Percentiles rank a stretch among this genome's conserved stretches.
Conservation (phyloP, 2,329 filamentous ascomycete species). For the Juglanconis juglandina region DNA sequence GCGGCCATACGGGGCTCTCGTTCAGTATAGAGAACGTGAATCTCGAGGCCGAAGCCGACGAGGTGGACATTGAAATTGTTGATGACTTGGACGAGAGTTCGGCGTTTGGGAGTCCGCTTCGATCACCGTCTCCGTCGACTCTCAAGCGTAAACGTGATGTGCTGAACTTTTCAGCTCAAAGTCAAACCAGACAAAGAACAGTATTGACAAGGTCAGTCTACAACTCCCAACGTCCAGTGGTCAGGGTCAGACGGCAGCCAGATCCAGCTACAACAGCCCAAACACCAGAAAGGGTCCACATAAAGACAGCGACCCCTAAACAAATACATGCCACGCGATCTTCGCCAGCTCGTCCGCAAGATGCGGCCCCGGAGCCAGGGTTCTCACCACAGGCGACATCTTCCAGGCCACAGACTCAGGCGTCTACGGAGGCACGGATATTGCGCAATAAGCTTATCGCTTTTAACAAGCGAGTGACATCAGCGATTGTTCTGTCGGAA, state of each 20-base stretch:
- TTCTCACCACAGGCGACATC: background rate
- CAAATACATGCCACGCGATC: background rate
- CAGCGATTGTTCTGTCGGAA: background rate
- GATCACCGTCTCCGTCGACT: slow-evolving; percentile 1
- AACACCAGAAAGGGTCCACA: background rate
- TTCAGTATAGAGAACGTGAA: background rate
- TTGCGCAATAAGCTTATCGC: slow-evolving; percentile 10
- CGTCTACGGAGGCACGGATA: background rate
- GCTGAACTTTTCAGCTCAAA: background rate
- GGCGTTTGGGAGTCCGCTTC: slow-evolving; percentile 3
- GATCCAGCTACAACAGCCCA: background rate
- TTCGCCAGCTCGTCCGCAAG: too few species aligned
- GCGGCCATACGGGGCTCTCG: slow-evolving; percentile 1
- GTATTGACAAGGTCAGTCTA: background rate
- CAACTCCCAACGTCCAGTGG: background rate
- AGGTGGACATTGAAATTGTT: background rate
- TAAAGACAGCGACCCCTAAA: background rate
- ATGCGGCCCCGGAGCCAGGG: background rate
- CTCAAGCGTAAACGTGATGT: slow-evolving; percentile 13
- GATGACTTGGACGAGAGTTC: background rate
- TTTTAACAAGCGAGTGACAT: slow-evolving; percentile 11
- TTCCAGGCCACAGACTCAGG: background rate
- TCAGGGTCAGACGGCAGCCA: background rate
- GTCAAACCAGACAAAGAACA: too few species aligned
- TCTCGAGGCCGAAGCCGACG: background rate